Conservation (phyloP, 805 yeast species). For the Nakazawaea wyomingensis region DNA sequence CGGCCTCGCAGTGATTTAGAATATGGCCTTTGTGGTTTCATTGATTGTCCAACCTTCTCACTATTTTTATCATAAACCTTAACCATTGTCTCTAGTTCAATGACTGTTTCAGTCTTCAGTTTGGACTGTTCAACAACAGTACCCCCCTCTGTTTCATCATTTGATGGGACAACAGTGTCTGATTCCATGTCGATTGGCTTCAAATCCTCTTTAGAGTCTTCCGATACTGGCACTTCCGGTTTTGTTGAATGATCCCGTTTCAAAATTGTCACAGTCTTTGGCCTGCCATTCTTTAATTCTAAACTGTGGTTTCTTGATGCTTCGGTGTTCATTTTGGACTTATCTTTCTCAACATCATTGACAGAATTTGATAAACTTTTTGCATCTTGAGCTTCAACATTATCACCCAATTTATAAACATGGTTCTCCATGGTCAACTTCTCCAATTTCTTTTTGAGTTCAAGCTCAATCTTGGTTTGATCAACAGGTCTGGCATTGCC, state of each 20-base stretch:
- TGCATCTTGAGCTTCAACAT: constrained; percentile 6
- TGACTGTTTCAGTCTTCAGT: too few species aligned
- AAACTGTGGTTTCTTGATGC: neutral
- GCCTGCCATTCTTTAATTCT: neutral
- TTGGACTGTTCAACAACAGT: too few species aligned
- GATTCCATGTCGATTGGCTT: too few species aligned
- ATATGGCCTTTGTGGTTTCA: neutral
- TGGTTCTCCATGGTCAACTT: constrained; percentile 42
- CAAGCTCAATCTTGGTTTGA: constrained; percentile 56
- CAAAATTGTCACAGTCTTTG: neutral
- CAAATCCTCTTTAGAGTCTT: too few species aligned
- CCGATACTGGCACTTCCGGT: too few species aligned
- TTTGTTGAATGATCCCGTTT: neutral
- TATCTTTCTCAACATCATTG: neutral
- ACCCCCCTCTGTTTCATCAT: too few species aligned
- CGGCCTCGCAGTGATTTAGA: too few species aligned
- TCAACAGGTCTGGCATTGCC: constrained; percentile 87
- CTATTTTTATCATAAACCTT: neutral
- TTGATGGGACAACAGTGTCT: too few species aligned
- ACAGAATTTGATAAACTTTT: neutral
- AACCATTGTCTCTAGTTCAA: too few species aligned
- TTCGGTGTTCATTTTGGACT: neutral
- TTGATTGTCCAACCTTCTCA: neutral
- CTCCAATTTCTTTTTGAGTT: constrained; percentile 48
- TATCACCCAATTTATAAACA: constrained; percentile 24